Evolutionary conservation across 169 alveolate species (phyloP), one percentile per base, ranked within the genome.

Genomic region (Miamiensis avidus): DNA sequence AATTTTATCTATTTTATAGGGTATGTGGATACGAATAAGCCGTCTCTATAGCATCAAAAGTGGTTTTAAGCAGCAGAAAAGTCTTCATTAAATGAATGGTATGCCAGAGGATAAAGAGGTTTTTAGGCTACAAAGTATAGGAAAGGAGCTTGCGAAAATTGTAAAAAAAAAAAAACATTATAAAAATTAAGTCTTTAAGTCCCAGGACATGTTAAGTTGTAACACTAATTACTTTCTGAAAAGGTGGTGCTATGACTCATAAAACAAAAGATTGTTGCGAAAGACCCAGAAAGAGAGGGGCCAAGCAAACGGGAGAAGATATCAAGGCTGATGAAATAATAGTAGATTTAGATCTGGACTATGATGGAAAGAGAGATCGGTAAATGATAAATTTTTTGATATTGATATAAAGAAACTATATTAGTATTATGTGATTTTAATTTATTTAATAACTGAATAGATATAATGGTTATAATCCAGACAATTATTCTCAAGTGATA

Each of bases 91-190:
- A 86, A 86, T 65, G 65, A 87, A 1, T 93, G 94, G 93, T 92
- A 89, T 74, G 77, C 88, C 33, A 89, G 93, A 86, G 97, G 97
- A 75, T 27, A 86, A 69, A 82, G 90, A 83, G 84, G 93, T 16
- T 16, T 29, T 79, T 75, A 86, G 76, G 89, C 92, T n/a, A 78
- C 91, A 1, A 95, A 96, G 87, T 97, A 93, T 91, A 84, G 99
- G 87, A 97, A 97, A 84, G 99, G 99, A 1, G 99, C 99, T n/a
- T 99, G 99, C 78, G 97, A 96, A 76, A 99, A 99, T 93, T 99
- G 99, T 49, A 49, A 49, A 49, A 49, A 11, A 49, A 49, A 49
- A n/a, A n/a, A n/a, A n/a, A n/a, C n/a, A n/a, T n/a, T n/a, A n/a
- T n/a, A n/a, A n/a, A n/a, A n/a, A n/a, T n/a, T n/a, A n/a, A n/a